Evolutionary conservation across 139 green algal species (phyloP), one percentile per base, ranked within the genome.

Genomic region (Gonium pectorale): DNA sequence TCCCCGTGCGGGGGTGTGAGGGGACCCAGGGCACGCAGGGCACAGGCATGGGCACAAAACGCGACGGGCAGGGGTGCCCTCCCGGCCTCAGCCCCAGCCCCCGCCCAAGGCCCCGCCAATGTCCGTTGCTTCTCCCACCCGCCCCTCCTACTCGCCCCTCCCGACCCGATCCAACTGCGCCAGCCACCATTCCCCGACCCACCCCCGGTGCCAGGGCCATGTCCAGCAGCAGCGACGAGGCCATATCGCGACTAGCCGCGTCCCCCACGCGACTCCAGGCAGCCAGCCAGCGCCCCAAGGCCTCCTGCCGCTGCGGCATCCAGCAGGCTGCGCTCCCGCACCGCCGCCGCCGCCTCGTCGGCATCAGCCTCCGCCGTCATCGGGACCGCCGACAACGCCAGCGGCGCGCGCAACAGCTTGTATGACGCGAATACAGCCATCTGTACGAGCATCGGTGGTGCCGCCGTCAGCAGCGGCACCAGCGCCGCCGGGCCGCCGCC

Each of bases 371-470:
- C n/a, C n/a, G n/a, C n/a, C n/a, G n/a, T n/a, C n/a, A n/a, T n/a
- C n/a, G n/a, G n/a, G n/a, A n/a, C n/a, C n/a, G n/a, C n/a, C n/a
- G n/a, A n/a, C 17, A 33, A 7, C 15, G 46, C 13, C 31, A 29
- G 49, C 38, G 46, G 40, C 54, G 33, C 38, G 41, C 74, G 8
- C 0, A 70, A 11, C 31, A 88, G 83, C 73, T 88, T 88, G 74
- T 85, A 88, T 6, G 73, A n/a, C 15, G 83, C 83, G 40, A 85
- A 88, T 3, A 88, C 40, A 22, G 70, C 79, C 29, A 84, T 81
- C 66, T 88, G 83, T 2, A 64, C 70, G 46, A 87, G 27, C 71
- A 87, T 75, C 19, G 71, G 5, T 22, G 71, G 82, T 37, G 27
- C 35, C 9, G 60, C 46, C 24, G 35, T 62, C 71, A 83, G 44